Percentiles rank a stretch among this genome's conserved stretches.
Conservation (phyloP, 306 rosid species). For the Leucaena leucocephala region DNA sequence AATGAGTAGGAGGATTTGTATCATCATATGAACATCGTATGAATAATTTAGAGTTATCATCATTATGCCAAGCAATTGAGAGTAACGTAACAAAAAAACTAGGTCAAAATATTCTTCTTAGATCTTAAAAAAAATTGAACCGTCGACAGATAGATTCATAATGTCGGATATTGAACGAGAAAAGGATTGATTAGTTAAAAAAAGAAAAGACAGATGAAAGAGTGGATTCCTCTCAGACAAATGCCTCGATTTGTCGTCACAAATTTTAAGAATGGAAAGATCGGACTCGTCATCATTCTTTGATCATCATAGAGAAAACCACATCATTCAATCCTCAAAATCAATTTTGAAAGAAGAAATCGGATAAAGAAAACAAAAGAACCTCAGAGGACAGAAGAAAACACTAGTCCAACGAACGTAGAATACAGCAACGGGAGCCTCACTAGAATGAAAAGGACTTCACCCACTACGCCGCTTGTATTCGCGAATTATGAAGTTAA, state of each 20-base stretch:
- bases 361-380: not conserved
- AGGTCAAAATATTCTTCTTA: not conserved
- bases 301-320: conserved; percentile 76
- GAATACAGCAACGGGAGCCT: not conserved
- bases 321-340: not conserved
- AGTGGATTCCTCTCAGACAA: conserved; percentile 76
- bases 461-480: not conserved
- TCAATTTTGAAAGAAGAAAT: not conserved
- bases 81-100: not conserved
- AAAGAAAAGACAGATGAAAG: not conserved
- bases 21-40: conserved; percentile 50
- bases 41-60: conserved; percentile 39
- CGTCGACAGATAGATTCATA: not conserved
- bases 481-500: too few relatives aligned
- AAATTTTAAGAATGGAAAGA: conserved; percentile 62
- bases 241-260: conserved; percentile 92
- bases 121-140: not conserved
- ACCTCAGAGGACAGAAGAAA: not conserved
- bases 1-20: conserved; percentile 78
- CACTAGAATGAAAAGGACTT: too few relatives aligned
- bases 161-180: not conserved
- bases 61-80: conserved; percentile 46
- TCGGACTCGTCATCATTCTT: conserved; percentile 84
- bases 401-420: not conserved
- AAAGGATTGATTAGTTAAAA: not conserved